Conservation (phyloP, 2,329 filamentous ascomycete species). For the Thielaviopsis ethacetica region DNA sequence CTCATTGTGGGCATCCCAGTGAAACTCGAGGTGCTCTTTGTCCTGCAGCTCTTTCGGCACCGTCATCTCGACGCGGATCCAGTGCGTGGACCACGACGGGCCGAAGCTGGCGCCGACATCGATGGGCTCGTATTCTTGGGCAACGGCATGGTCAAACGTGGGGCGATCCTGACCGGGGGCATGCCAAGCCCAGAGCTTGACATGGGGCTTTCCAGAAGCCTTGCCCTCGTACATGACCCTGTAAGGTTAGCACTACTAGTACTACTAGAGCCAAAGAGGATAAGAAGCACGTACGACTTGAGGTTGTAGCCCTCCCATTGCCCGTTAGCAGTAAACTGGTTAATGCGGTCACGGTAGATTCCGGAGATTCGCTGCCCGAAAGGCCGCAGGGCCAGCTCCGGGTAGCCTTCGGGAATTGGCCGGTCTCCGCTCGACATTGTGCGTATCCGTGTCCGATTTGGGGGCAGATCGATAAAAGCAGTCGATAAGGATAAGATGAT, state of each 20-base stretch:
- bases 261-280: background rate
- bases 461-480: too few species aligned
- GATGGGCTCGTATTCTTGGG: conserved; percentile 46
- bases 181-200: conserved; percentile 76
- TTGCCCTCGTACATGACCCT: conserved; percentile 58
- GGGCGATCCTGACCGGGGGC: conserved; percentile 66
- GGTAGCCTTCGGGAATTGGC: conserved; percentile 22
- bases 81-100: conserved; percentile 93
- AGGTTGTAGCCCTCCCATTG: conserved; percentile 67
- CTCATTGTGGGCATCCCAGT: conserved; percentile 92
- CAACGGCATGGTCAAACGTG: conserved; percentile 51
- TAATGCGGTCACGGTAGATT: conserved; percentile 73
- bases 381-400: conserved; percentile 33
- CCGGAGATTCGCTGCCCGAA: conserved; percentile 66
- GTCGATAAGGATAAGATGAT: too few species aligned
- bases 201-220: conserved; percentile 51
- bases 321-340: conserved; percentile 61
- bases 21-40: conserved; percentile 77
- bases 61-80: conserved; percentile 74
- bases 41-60: conserved; percentile 56
- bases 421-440: background rate
- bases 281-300: conserved; percentile 39
- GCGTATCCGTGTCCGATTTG: background rate
- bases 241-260: conserved; percentile 1
- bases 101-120: conserved; percentile 68